A percentile compares a stretch with the other conserved stretches of the same genome.
These are phyloP conservation scores for Penicillium paxilli DNA, from an alignment of 495 filamentous ascomycete genomes.

Conservation along the genomic window DNA sequence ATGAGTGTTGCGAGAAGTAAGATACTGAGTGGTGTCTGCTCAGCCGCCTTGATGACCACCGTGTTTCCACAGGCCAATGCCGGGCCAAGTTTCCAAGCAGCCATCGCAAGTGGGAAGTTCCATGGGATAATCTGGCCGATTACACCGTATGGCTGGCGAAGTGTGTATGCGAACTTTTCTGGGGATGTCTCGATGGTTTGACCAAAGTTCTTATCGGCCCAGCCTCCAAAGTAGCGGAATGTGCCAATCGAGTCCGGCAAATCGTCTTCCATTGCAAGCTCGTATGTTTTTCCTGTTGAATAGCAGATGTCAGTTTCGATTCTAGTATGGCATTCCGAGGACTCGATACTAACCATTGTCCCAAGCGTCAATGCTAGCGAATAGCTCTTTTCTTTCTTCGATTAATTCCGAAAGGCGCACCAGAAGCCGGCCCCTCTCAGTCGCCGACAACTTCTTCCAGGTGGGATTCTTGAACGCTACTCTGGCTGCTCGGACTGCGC, in stretches of 20 bases:
- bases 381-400: background rate
- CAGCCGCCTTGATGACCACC: background rate
- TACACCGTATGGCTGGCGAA: background rate
- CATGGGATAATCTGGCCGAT: background rate
- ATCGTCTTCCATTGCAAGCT: background rate
- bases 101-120: background rate
- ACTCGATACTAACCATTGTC: background rate
- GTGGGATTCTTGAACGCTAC: background rate
- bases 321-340: background rate
- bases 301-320: background rate
- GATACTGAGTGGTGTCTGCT: background rate
- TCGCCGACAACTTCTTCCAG: background rate
- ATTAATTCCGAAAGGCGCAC: background rate
- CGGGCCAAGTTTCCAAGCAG: background rate
- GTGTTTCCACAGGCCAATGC: background rate
- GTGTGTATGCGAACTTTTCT: background rate
- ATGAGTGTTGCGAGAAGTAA: background rate
- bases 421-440: background rate
- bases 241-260: background rate
- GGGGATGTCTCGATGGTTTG: conserved; percentile 1
- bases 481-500: background rate
- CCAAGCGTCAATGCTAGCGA: background rate
- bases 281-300: background rate
- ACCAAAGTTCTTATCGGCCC: conserved; percentile 5
- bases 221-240: conserved; percentile 7